These are phyloP conservation scores for Acanthamoeba castellanii DNA, from an alignment of 208 protist species.

Conservation along the genomic window DNA sequence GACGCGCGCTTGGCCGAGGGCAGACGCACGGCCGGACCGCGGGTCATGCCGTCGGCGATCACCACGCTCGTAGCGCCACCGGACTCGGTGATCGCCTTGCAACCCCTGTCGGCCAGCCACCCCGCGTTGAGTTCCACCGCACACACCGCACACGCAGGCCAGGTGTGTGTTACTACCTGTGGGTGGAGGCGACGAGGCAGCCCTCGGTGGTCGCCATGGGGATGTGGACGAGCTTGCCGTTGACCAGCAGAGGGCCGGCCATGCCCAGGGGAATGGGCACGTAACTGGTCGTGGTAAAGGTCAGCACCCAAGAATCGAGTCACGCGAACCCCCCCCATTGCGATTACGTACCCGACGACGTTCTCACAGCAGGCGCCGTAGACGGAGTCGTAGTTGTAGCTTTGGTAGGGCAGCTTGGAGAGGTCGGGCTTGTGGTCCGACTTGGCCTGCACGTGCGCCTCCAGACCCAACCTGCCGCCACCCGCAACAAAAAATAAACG, in stretches of 20 bases:
- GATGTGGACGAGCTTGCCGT: slow-evolving; percentile 93
- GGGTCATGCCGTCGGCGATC: slow-evolving; percentile 97
- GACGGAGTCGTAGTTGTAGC: slow-evolving; percentile 94
- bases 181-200: slow-evolving; percentile 96
- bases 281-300: slow-evolving; percentile 84
- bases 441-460: slow-evolving; percentile 44
- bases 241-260: slow-evolving; percentile 95
- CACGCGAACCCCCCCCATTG: no score
- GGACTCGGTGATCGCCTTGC: slow-evolving; percentile 93
- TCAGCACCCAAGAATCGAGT: not conserved
- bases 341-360: slow-evolving; percentile 90
- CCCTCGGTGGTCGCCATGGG: slow-evolving; percentile 99
- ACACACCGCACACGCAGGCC: not conserved
- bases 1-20: slow-evolving; percentile 90
- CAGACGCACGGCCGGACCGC: slow-evolving; percentile 95
- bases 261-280: slow-evolving; percentile 97
- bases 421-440: slow-evolving; percentile 51
- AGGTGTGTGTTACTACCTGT: slow-evolving; percentile 75
- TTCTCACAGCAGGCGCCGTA: slow-evolving; percentile 97
- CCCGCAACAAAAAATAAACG: not conserved
- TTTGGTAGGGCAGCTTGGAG: slow-evolving; percentile 91
- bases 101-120: slow-evolving; percentile 89
- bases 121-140: not conserved
- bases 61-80: slow-evolving; percentile 93
- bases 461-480: not conserved